Conservation (phyloP, 768 basidiomycete genomes). For the Hemileccinum impolitum region DNA sequence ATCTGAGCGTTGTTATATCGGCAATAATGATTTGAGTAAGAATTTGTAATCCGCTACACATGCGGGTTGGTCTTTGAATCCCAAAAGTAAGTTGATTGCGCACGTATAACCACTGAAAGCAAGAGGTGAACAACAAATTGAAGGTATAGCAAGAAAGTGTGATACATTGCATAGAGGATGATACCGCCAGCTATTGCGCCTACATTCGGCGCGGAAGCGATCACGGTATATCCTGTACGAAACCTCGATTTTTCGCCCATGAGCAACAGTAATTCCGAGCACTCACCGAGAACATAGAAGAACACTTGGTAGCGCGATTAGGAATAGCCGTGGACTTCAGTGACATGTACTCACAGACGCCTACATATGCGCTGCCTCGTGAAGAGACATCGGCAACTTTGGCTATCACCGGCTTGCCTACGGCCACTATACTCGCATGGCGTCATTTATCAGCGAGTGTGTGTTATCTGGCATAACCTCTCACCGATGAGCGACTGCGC, state of each 20-base stretch:
- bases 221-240: constrained; percentile 45
- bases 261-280: background rate
- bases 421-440: constrained; percentile 33
- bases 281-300: constrained; percentile 57
- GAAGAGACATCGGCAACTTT: constrained; percentile 72
- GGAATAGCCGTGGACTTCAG: background rate
- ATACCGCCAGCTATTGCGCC: constrained; percentile 50
- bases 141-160: constrained; percentile 1
- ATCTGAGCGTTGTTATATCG: constrained; percentile 55
- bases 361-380: constrained; percentile 57
- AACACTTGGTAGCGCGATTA: constrained; percentile 34
- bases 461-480: constrained; percentile 13
- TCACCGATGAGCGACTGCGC: constrained; percentile 54
- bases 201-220: constrained; percentile 47
- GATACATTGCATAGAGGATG: constrained; percentile 54
- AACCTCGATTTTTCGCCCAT: background rate
- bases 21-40: constrained; percentile 64
- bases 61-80: background rate
- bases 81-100: constrained; percentile 18
- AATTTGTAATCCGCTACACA: constrained; percentile 52
- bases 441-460: constrained; percentile 9
- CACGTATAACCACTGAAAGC: constrained; percentile 55
- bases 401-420: constrained; percentile 67
- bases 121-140: constrained; percentile 20
- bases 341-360: constrained; percentile 46